These are phyloP conservation scores for Alternaria atra DNA, from an alignment of 2,329 filamentous ascomycete species.

Conservation along the genomic window DNA sequence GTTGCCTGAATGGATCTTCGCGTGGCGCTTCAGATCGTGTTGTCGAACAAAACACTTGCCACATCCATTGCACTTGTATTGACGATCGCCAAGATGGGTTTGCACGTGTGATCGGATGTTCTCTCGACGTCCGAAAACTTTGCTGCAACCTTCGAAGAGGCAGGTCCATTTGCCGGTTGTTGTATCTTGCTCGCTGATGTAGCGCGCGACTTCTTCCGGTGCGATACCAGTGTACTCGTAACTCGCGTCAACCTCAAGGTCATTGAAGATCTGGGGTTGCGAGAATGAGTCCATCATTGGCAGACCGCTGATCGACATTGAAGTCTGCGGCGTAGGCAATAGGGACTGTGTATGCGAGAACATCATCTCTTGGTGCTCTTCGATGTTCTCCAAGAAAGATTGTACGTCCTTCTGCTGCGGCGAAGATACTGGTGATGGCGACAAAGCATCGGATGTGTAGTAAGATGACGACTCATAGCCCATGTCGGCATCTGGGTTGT, in stretches of 20 bases:
- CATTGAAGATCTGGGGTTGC: constrained; percentile 41
- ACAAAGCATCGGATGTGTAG: constrained; percentile 61
- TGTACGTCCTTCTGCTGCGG: constrained; percentile 47
- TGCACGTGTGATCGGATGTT: constrained; percentile 99
- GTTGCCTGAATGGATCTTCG: constrained; percentile 95
- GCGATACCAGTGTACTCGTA: constrained; percentile 84
- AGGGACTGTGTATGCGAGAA: constrained; percentile 45
- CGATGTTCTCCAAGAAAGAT: constrained; percentile 47
- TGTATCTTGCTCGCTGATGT: constrained; percentile 58
- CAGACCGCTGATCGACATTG: constrained; percentile 33
- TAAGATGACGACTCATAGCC: constrained; percentile 61
- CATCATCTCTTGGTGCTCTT: constrained; percentile 43
- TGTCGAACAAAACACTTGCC: constrained; percentile 96
- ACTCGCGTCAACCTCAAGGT: constrained; percentile 67
- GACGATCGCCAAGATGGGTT: constrained; percentile 94
- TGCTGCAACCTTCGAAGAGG: constrained; percentile 75
- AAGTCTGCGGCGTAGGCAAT: constrained; percentile 34
- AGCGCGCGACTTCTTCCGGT: constrained; percentile 72
- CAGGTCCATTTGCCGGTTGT: constrained; percentile 58
- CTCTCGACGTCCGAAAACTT: constrained; percentile 95
- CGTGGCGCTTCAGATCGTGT: constrained; percentile 95
- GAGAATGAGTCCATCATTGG: constrained; percentile 28
- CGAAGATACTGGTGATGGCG: constrained; percentile 53
- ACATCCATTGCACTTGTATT: constrained; percentile 93
- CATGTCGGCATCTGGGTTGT: constrained; percentile 53